Base-by-base conservation (phyloP, 495 filamentous ascomycete species). In the Penicillium manginii region DNA sequence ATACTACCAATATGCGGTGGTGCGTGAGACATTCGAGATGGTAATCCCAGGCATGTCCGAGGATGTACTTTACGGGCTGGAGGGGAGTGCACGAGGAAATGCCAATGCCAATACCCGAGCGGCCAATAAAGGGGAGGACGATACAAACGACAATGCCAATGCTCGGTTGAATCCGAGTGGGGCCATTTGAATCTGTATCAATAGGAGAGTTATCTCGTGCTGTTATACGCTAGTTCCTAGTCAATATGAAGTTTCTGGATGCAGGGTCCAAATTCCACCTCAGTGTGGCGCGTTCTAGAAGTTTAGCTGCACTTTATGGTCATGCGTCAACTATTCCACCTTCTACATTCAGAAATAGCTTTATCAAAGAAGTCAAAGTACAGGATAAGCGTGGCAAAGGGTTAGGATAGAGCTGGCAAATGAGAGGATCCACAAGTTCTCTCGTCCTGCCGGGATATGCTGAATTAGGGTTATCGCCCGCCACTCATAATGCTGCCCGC, bases 1-100 rank as follows among this genome's bases (percentile, higher is more conserved):
- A 42, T 86, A 86, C 56, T 79, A 79, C 63, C 71, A 86, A 68
- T 86, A 86, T 66, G 70, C 77, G 6, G 79, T 78, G 32, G 64
- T 83, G 11, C 60, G 66, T 40, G 73, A 83, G 56, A 79, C 77
- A 12, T 83, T 84, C 65, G 78, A 83, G 17, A 83, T 84, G 81
- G 64, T 76, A 0, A 76, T 79, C 39, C 77, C 75, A 18, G 65
- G 68, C 9, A 70, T 70, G 67, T 70, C 68, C 11, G 66, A 68
- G 37, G 68, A 76, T 61, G 65, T 68, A 2, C 55, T 71, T 23
- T 69, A 69, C 53, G 71, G 74, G 37, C 43, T 72, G 50, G 74
- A 68, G 45, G 68, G 63, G 7, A 71, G 35, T 53, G 50, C 59
- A 17, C 58, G 53, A 45, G 26, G 39, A 6, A 66, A 70, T 51